phyloP scores from a whole-genome alignment of 371 early-diverging fungal species.

The Actinomucor elegans region DNA sequence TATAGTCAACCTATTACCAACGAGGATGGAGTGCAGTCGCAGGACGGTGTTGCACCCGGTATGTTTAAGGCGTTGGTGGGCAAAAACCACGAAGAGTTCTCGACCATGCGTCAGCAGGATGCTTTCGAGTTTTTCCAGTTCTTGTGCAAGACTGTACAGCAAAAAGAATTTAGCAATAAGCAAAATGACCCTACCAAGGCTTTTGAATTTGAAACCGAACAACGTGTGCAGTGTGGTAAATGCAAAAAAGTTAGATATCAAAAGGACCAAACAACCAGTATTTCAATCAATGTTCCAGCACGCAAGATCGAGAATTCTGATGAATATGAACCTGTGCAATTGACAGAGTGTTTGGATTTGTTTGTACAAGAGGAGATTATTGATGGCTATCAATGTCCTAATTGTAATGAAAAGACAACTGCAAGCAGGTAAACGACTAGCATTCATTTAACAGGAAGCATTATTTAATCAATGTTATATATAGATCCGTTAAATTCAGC shows the following conservation, averaged over 20 bases:
- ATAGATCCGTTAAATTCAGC: conserved; percentile 70
- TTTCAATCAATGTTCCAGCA: conserved; percentile 79
- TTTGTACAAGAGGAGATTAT: conserved; percentile 60
- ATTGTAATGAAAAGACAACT: conserved; percentile 67
- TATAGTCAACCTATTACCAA: conserved; percentile 63
- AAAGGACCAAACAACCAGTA: conserved; percentile 54
- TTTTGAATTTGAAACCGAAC: conserved; percentile 80
- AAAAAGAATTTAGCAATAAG: conserved; percentile 65
- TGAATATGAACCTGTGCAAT: conserved; percentile 62
- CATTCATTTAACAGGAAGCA: too few relatives aligned
- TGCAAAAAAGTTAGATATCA: conserved; percentile 84
- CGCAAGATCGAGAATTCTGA: conserved; percentile 23
- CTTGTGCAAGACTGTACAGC: conserved; percentile 68
- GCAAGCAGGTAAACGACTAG: conserved; percentile 62
- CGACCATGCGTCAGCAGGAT: conserved; percentile 97
- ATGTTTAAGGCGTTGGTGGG: conserved; percentile 94
- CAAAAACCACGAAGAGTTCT: conserved; percentile 88
- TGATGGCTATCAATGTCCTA: conserved; percentile 80
- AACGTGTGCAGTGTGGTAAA: conserved; percentile 81
- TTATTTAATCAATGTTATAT: neutral
- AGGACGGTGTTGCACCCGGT: conserved; percentile 75
- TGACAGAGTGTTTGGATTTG: conserved; percentile 73
- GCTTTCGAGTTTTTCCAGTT: conserved; percentile 93
- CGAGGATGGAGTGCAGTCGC: conserved; percentile 51
- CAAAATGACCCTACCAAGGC: conserved; percentile 70